Evolutionary conservation across 2,329 filamentous ascomycete genomes (phyloP).

Genomic region (Dothistroma septosporum): DNA sequence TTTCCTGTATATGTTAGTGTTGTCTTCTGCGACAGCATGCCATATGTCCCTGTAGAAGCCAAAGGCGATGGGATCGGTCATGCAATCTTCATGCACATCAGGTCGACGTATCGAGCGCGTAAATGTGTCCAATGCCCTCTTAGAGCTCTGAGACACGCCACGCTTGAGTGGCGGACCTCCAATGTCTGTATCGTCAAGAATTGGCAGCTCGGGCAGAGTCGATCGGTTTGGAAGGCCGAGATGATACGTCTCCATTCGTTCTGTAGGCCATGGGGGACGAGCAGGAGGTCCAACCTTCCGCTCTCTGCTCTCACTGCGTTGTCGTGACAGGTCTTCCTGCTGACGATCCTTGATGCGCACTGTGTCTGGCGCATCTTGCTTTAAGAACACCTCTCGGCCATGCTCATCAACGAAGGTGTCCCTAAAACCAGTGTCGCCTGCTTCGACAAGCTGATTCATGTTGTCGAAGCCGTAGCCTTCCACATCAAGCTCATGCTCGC

Average conservation of each 20-base stretch:
- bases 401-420: constrained; percentile 56
- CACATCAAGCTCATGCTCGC: constrained; percentile 65
- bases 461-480: constrained; percentile 73
- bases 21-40: constrained; percentile 84
- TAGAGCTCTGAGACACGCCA: constrained; percentile 46
- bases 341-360: constrained; percentile 44
- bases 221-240: constrained; percentile 64
- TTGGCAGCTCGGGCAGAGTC: constrained; percentile 66
- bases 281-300: constrained; percentile 30
- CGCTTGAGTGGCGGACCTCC: constrained; percentile 64
- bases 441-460: constrained; percentile 50
- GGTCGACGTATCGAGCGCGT: constrained; percentile 67
- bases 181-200: constrained; percentile 75
- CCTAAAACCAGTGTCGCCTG: constrained; percentile 28
- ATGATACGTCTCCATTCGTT: constrained; percentile 60
- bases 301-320: constrained; percentile 35
- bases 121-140: constrained; percentile 45
- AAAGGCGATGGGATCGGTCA: constrained; percentile 81
- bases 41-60: constrained; percentile 84
- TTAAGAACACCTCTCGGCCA: constrained; percentile 65
- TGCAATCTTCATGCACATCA: constrained; percentile 80
- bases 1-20: constrained; percentile 86
- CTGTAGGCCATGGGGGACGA: constrained; percentile 32
- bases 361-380: constrained; percentile 60
- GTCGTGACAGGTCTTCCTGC: constrained; percentile 34